phyloP scores from a whole-genome alignment of 1,139 yeast species.

The Ashbya aceris region DNA sequence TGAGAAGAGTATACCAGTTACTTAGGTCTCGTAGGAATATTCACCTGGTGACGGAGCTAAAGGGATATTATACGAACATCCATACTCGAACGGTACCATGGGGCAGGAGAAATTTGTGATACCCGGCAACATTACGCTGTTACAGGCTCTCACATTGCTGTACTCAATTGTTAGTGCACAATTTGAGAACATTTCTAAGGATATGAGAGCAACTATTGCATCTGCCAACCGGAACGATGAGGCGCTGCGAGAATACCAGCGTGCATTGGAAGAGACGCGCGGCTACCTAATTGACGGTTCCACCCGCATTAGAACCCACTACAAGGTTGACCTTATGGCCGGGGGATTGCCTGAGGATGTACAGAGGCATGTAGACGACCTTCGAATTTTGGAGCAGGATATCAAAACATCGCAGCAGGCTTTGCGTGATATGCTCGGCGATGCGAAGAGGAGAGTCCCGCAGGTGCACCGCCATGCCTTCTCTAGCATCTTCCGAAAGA shows the following conservation, averaged over 20 bases:
- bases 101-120: constrained; percentile 22
- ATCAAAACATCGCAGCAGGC: constrained; percentile 15
- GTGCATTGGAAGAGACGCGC: constrained; percentile 4
- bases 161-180: constrained; percentile 22
- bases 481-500: background rate
- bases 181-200: constrained; percentile 15
- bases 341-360: constrained; percentile 11
- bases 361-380: constrained; percentile 16
- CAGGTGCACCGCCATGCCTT: background rate
- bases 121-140: constrained; percentile 24
- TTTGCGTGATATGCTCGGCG: constrained; percentile 9
- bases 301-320: constrained; percentile 16
- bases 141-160: constrained; percentile 24
- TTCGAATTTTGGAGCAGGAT: constrained; percentile 24
- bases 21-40: no score
- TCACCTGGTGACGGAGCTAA: no score
- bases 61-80: no score
- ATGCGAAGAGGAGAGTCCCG: background rate
- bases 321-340: constrained; percentile 10
- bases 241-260: background rate
- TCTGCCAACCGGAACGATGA: background rate
- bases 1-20: no score
- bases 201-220: background rate
- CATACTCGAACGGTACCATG: constrained; percentile 10
- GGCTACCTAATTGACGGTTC: constrained; percentile 21